Evolutionary conservation across 768 basidiomycete species (phyloP), one percentile per base, ranked within the genome.

Genomic region (Pleurotus djamor): DNA sequence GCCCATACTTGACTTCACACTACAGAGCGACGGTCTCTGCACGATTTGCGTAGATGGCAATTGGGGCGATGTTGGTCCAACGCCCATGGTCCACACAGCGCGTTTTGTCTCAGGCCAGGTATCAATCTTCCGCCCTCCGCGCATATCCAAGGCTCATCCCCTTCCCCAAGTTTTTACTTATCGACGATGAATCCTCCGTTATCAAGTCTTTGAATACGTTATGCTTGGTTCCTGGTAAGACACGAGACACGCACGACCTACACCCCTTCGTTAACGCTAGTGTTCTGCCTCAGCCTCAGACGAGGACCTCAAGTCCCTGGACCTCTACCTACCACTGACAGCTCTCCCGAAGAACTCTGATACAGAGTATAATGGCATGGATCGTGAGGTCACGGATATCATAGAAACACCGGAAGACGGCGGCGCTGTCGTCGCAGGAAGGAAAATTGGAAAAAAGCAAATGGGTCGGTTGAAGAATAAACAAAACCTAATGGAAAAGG

Each of bases 261-360:
- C 21, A 28, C 21, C 21, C 21, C 21, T 28, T 28, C 21, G 21
- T 28, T 28, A 28, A 28, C 21, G 21, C 21, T 28, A 28, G 21
- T 28, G 21, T 28, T 28, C 21, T 28, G 21, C 21, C 21, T 10
- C 66, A 88, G 86, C 85, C 4, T 76, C 79, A 0, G 56, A 66
- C 3, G 76, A 76, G 7, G 83, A 85, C 13, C 67, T 88, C 4
- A 74, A 80, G 57, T 66, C 70, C 3, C 74, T 91, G 1, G 85
- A 89, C 54, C 71, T 91, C 2, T 92, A 92, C 65, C 71, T 75
- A 2, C 75, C 79, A 52, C 75, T 91, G 33, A 70, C 74, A 0
- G 75, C 79, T 17, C 72, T 91, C 60, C 89, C 89, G 3, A 91
- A 91, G 66, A 77, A 79, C 59, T 68, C 75, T 16, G 79, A 83